phyloP scores from a whole-genome alignment of 192 early-diverging fungal genomes.

The Coemansia sp. region DNA sequence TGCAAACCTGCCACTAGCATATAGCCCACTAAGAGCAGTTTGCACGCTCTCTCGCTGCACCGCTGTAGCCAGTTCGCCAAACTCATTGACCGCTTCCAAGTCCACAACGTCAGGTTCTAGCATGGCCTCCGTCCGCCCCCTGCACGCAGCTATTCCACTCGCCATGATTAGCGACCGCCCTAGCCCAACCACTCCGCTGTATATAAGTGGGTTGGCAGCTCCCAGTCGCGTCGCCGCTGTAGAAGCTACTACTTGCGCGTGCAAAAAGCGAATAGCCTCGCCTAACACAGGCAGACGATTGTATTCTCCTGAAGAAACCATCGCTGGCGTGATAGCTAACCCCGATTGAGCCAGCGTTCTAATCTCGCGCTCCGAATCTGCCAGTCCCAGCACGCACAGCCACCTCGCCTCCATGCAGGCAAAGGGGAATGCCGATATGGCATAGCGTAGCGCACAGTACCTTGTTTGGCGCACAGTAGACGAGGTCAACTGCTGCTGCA shows the following conservation, averaged over 20 bases:
- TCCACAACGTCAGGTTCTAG: slow-evolving; percentile 7
- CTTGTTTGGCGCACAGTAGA: slow-evolving; percentile 52
- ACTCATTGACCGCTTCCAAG: slow-evolving; percentile 23
- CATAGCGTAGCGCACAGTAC: slow-evolving; percentile 63
- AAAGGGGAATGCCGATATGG: slow-evolving; percentile 60
- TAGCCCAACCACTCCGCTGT: slow-evolving; percentile 25
- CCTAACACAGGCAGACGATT: slow-evolving; percentile 7
- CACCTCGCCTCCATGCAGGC: slow-evolving; percentile 57
- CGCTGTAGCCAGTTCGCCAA: slow-evolving; percentile 18
- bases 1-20: not conserved
- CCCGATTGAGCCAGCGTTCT: slow-evolving; percentile 24
- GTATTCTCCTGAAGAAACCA: not conserved
- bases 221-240: not conserved
- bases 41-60: slow-evolving; percentile 25
- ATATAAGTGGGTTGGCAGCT: slow-evolving; percentile 10
- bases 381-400: slow-evolving; percentile 58
- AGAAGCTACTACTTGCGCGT: not conserved
- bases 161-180: slow-evolving; percentile 33
- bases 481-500: slow-evolving; percentile 54
- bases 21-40: slow-evolving; percentile 9
- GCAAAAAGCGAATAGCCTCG: slow-evolving; percentile 24
- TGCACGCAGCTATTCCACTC: slow-evolving; percentile 5
- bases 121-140: not conserved
- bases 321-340: slow-evolving; percentile 10
- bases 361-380: slow-evolving; percentile 31